phyloP scores from a whole-genome alignment of 176 grass and related monocot genomes.

The Raddia distichophylla region DNA sequence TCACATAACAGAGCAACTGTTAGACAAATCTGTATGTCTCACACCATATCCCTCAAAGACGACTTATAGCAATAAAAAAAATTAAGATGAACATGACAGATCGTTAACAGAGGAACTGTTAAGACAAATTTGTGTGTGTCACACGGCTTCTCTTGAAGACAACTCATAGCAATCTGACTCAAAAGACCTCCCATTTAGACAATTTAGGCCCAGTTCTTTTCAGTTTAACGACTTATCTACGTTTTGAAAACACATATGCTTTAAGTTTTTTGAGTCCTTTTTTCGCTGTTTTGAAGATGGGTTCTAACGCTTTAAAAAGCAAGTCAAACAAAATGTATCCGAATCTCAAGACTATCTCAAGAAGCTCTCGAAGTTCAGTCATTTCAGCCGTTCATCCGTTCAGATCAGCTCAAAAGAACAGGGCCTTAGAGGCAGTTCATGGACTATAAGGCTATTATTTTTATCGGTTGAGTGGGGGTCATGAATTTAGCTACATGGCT shows the following conservation, averaged over 20 bases:
- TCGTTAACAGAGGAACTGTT: background rate
- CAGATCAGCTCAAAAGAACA: too few species aligned
- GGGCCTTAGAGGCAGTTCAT: background rate
- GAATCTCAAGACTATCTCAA: too few species aligned
- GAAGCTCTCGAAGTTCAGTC: too few species aligned
- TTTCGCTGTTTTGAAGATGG: too few species aligned
- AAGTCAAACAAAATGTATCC: too few species aligned
- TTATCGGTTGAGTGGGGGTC: background rate
- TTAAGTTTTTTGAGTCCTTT: too few species aligned
- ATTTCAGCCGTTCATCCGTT: too few species aligned
- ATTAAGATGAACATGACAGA: too few species aligned
- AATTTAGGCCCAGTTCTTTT: too few species aligned
- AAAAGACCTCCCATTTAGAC: background rate
- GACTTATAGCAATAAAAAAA: background rate
- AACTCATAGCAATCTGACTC: background rate
- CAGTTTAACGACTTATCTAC: too few species aligned
- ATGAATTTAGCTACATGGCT: background rate
- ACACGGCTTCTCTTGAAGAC: conserved; percentile 12
- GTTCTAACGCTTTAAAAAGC: too few species aligned
- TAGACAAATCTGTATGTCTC: background rate
- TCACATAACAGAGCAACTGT: background rate
- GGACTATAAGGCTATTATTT: background rate
- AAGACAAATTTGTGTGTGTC: background rate
- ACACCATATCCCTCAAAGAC: conserved; percentile 16
- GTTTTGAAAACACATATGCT: too few species aligned